Evolutionary conservation across 2,329 filamentous ascomycete genomes (phyloP), one percentile per base, ranked within the genome.

Genomic region (Colletotrichum sp.): DNA sequence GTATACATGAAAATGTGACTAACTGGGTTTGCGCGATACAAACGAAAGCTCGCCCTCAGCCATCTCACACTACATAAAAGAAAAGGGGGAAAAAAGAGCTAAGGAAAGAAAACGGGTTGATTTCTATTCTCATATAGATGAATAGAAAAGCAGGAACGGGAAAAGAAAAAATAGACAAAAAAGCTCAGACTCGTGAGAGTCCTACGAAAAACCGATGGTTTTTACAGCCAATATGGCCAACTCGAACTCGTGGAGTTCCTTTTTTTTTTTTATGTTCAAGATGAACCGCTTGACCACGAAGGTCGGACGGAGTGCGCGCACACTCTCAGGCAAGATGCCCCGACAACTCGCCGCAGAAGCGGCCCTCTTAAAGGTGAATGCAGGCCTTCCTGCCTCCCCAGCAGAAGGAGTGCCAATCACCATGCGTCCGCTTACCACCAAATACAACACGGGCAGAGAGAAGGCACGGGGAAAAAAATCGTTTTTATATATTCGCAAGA

Each of bases 61-160:
- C 9, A 7, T 48, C 18, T 21, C 38, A n/a, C 38, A n/a, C 18
- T 2, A 1, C 38, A 10, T 7, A 43, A 43, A 43, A 10, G 18
- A n/a, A 48, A 48, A 48, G 3, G 16, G 1, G 1, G 4, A n/a
- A 48, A n/a, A n/a, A 43, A 0, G 8, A 43, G 16, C 36, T 5
- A 2, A 48, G 9, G 18, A 12, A 48, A n/a, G 3, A 5, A 18
- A 38, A 1, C 5, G 36, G 0, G 8, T 5, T 36, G 4, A 18
- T 48, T 13, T 21, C n/a, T 5, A 21, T 24, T 21, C 10, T 21
- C 12, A 52, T 13, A 8, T 12, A 6, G n/a, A 13, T 0, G 6
- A 18, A 5, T 13, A 52, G 6, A 8, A n/a, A 12, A 0, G 1
- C 1, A 52, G 10, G 18, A 21, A 21, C 6, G 43, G 12, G n/a